Evolutionary conservation across 345 rosid genomes (phyloP).

Genomic region (Populus alba): DNA sequence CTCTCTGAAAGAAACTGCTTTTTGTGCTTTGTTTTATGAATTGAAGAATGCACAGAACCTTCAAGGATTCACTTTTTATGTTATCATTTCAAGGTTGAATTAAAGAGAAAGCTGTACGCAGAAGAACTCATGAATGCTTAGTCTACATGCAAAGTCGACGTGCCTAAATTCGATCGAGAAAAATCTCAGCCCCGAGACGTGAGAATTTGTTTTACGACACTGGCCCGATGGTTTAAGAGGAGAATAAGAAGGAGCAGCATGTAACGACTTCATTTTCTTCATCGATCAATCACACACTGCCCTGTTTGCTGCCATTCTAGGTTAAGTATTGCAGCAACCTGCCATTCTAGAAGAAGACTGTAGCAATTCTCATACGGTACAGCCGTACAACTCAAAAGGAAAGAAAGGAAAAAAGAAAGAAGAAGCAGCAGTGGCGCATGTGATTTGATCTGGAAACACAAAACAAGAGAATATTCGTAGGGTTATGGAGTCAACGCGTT

Average conservation of each 20-base stretch:
- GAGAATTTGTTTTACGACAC: neutral
- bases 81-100: neutral
- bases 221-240: no score
- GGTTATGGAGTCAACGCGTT: neutral
- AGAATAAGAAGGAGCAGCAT: no score
- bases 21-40: no score
- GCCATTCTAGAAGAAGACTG: neutral
- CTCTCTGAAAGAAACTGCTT: neutral
- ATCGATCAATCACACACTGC: neutral
- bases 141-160: no score
- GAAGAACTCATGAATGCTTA: neutral
- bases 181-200: neutral
- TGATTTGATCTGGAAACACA: neutral
- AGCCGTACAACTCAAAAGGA: neutral
- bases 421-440: neutral
- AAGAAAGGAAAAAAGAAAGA: neutral
- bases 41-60: no score
- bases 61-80: no score
- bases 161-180: neutral
- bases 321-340: neutral
- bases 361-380: neutral
- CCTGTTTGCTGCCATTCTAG: neutral
- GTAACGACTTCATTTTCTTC: neutral
- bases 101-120: no score
- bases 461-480: neutral